Evolutionary conservation across 768 basidiomycete species (phyloP).

Genomic region (Phaeotremella fagi): DNA sequence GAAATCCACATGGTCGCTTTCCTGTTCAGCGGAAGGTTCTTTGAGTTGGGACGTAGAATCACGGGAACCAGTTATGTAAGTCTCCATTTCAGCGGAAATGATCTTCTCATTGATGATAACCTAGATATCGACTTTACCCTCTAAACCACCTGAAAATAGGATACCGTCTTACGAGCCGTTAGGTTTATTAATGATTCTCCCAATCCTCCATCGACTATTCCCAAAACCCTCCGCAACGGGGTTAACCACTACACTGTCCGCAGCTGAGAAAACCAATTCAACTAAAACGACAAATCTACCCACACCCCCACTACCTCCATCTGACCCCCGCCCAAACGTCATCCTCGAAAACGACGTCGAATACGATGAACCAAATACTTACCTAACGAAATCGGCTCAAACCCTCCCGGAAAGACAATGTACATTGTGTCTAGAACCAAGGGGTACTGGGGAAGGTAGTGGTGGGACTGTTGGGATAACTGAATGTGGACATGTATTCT

Average conservation of each 20-base stretch:
- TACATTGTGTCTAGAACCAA: conserved; percentile 43
- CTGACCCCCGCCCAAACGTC: conserved; percentile 15
- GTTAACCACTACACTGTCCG: background rate
- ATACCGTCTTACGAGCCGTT: conserved; percentile 40
- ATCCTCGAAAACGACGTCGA: conserved; percentile 12
- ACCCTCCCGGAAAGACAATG: conserved; percentile 36
- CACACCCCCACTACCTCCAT: background rate
- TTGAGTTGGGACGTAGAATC: conserved; percentile 42
- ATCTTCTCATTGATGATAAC: background rate
- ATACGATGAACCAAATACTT: conserved; percentile 30
- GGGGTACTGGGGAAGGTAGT: conserved; percentile 40
- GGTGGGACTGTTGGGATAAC: conserved; percentile 46
- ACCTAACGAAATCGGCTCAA: conserved; percentile 26
- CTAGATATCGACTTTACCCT: conserved; percentile 42
- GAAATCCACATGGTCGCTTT: conserved; percentile 46
- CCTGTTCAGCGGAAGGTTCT: conserved; percentile 40
- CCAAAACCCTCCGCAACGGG: background rate
- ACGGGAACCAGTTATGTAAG: conserved; percentile 46
- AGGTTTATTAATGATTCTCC: conserved; percentile 35
- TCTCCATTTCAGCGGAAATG: background rate
- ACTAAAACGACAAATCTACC: background rate
- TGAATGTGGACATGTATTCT: conserved; percentile 50
- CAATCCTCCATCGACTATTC: conserved; percentile 20
- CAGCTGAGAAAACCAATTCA: too few relatives aligned
- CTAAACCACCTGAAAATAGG: conserved; percentile 18